Conservation (phyloP, 1,139 yeast species). For the Hyphopichia wangnamkhiaoensis region DNA sequence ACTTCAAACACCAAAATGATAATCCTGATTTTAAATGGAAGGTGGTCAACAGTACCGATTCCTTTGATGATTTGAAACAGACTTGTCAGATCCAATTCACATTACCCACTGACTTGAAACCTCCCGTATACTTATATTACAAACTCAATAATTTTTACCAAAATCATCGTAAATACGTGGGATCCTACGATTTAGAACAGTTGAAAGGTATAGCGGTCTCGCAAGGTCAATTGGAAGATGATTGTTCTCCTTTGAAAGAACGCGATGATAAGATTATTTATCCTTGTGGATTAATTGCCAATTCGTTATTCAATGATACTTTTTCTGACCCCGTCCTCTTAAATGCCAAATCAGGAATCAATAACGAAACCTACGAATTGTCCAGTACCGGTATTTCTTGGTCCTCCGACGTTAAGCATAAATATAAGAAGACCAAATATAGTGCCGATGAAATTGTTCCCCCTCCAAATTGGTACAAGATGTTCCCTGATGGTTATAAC, state of each 20-base stretch:
- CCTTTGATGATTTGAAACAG: constrained; percentile 35
- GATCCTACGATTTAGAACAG: constrained; percentile 66
- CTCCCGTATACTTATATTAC: constrained; percentile 67
- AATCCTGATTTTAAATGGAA: constrained; percentile 58
- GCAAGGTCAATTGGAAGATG: constrained; percentile 43
- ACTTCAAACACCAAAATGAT: constrained; percentile 50
- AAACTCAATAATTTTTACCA: constrained; percentile 73
- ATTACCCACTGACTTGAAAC: constrained; percentile 57
- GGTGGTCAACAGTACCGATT: constrained; percentile 33
- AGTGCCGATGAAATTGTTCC: constrained; percentile 75
- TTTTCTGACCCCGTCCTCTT: constrained; percentile 50
- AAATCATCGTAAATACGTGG: constrained; percentile 76
- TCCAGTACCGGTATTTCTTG: constrained; percentile 80
- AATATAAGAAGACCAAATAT: constrained; percentile 81
- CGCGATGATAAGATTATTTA: constrained; percentile 47
- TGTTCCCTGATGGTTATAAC: constrained; percentile 88
- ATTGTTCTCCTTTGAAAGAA: constrained; percentile 61
- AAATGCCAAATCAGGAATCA: constrained; percentile 41
- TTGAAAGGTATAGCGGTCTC: constrained; percentile 62
- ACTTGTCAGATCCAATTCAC: constrained; percentile 60
- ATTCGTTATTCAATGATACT: constrained; percentile 89
- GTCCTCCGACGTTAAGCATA: constrained; percentile 68
- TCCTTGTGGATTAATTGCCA: constrained; percentile 96
- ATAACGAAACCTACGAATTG: constrained; percentile 56
- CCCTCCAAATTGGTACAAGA: constrained; percentile 91